Conservation (phyloP, 1,284 basidiomycete genomes). For the Naganishia sp. region DNA sequence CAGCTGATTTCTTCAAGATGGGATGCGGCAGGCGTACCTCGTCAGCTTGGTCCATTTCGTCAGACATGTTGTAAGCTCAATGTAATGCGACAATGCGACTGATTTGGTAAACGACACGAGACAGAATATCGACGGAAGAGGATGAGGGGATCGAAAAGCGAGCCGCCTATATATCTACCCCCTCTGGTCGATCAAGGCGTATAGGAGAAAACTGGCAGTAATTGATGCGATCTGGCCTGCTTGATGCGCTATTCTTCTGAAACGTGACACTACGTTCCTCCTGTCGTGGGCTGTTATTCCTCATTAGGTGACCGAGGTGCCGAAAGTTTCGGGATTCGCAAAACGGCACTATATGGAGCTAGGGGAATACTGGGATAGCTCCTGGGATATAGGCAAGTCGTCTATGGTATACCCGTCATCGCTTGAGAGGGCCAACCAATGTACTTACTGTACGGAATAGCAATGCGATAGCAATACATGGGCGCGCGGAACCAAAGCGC, state of each 20-base stretch:
- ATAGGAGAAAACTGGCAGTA: neutral
- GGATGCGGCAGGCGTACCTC: neutral
- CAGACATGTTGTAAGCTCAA: conserved; percentile 6
- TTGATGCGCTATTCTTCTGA: neutral
- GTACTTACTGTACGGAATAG: too few species aligned
- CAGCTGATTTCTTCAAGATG: neutral
- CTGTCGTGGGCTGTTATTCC: too few species aligned
- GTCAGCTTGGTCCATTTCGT: conserved; percentile 18
- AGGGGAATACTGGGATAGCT: too few species aligned
- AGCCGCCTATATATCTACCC: neutral
- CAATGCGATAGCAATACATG: too few species aligned
- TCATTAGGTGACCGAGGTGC: too few species aligned
- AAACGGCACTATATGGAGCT: too few species aligned
- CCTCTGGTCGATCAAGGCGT: neutral
- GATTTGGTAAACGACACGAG: neutral
- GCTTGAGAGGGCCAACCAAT: too few species aligned
- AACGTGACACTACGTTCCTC: neutral
- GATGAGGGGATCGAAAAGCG: neutral
- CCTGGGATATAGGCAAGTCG: too few species aligned
- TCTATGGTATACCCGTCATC: too few species aligned
- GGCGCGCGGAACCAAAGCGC: neutral
- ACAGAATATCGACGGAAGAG: neutral
- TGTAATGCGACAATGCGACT: neutral
- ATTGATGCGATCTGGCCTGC: neutral
- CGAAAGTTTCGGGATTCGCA: too few species aligned